Conservation (phyloP, 345 rosid genomes). For the Turnera subulata region DNA sequence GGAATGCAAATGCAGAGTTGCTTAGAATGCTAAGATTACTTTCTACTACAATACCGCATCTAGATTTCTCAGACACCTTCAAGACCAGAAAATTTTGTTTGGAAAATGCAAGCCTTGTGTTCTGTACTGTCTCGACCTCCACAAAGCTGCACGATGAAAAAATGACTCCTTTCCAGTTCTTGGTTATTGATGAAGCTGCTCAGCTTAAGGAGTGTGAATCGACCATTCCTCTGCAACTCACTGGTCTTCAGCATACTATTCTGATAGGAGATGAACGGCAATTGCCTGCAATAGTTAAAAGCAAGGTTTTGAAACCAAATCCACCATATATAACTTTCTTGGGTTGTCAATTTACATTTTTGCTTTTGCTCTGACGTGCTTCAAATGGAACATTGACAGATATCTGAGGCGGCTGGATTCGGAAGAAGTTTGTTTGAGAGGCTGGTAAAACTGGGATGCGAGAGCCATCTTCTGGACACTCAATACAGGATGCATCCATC, state of each 20-base stretch:
- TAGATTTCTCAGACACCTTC: too few species aligned
- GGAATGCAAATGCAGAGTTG: too few species aligned
- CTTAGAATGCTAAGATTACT: not conserved
- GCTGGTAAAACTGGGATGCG: conserved; percentile 12
- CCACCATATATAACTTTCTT: too few species aligned
- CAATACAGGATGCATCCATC: conserved; percentile 40
- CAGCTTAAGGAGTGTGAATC: conserved; percentile 59
- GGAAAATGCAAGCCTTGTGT: conserved; percentile 26
- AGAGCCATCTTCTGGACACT: conserved; percentile 20
- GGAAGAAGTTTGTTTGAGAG: conserved; percentile 35
- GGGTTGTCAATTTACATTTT: too few species aligned
- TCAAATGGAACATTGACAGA: conserved; percentile 10
- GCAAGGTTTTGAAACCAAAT: conserved; percentile 39
- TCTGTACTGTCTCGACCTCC: conserved; percentile 48
- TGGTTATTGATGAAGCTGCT: conserved; percentile 54
- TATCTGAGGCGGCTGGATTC: conserved; percentile 16
- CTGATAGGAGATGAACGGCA: conserved; percentile 48
- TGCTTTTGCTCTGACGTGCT: too few species aligned
- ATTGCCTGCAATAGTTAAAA: conserved; percentile 45
- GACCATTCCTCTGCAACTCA: conserved; percentile 40
- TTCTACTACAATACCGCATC: too few species aligned
- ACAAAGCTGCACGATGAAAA: conserved; percentile 21
- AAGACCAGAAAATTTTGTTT: conserved; percentile 23
- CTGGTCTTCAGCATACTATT: conserved; percentile 36
- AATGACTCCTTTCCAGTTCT: conserved; percentile 17